Percentiles rank a stretch among this genome's conserved stretches.
Conservation (phyloP, 768 basidiomycete species). For the Lactifluus subvellereus region DNA sequence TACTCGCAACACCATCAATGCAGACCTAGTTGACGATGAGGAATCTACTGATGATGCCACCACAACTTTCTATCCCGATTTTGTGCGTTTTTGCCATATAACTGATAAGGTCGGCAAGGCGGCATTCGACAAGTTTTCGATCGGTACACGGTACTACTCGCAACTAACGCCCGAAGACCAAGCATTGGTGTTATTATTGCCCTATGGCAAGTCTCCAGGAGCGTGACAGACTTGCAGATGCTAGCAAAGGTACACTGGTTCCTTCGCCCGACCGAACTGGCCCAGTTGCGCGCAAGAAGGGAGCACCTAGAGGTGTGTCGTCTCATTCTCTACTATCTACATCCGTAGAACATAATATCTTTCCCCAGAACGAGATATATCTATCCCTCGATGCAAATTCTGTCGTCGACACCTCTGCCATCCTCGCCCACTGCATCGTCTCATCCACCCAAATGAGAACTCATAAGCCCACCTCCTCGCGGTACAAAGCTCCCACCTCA, state of each 20-base stretch:
- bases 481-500: slow-evolving; percentile 13
- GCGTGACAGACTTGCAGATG: slow-evolving; percentile 38
- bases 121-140: slow-evolving; percentile 35
- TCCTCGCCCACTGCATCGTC: slow-evolving; percentile 24
- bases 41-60: background rate
- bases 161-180: slow-evolving; percentile 40
- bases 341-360: background rate
- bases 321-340: background rate
- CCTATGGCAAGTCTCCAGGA: slow-evolving; percentile 54
- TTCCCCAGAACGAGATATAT: slow-evolving; percentile 66
- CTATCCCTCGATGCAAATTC: slow-evolving; percentile 35
- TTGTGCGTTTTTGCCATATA: slow-evolving; percentile 7
- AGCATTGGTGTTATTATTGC: slow-evolving; percentile 67
- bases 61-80: slow-evolving; percentile 18
- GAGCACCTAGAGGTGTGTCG: slow-evolving; percentile 49
- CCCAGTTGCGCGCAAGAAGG: slow-evolving; percentile 52
- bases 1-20: slow-evolving; percentile 9
- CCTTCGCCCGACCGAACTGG: slow-evolving; percentile 56
- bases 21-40: background rate
- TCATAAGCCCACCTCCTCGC: slow-evolving; percentile 3
- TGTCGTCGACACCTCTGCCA: slow-evolving; percentile 12
- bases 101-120: background rate
- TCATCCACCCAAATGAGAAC: slow-evolving; percentile 20
- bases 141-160: slow-evolving; percentile 65
- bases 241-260: slow-evolving; percentile 45